Base-by-base conservation (phyloP, 2,329 filamentous ascomycete species). In the Akanthomyces uredinophilus region DNA sequence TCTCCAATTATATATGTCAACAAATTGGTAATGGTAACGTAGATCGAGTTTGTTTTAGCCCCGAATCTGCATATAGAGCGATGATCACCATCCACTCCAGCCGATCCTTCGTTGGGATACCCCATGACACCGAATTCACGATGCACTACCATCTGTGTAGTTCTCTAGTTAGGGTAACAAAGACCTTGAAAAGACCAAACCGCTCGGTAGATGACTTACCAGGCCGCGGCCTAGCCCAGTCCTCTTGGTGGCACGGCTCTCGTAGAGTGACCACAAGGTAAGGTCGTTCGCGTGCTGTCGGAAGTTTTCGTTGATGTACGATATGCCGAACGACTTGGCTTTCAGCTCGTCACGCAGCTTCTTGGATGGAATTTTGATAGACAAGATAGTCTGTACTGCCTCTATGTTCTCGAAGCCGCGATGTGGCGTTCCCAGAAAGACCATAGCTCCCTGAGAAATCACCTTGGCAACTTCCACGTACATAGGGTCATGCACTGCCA, bases 281-380 rank as follows among this genome's bases (percentile, higher is more conserved):
- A 57, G 54, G 14, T 37, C 20, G 18, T 47, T 49, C 11, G 54
- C 41, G 16, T 22, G 32, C 11, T 57, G 43, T 22, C 54, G n/a
- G n/a, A 57, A 57, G 13, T 57, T 39, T 37, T 57, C 54, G 13
- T 57, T 57, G 54, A 57, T 57, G 16, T 41, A 24, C 8, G 54
- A 37, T n/a, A 57, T 46, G n/a, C 16, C 46, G 13, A 24, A 37
- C 8, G 54, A 57, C 1, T 57, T 37, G 16, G 14, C 6, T 47
- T 57, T 57, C 3, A 57, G 16, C 18, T 57, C 54, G 10, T 57
- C 29, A 18, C 47, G 24, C 18, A 57, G 46, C 2, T 43, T 27
- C 24, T 57, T 57, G 8, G 54, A 57, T 57, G 41, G 41, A 18
- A 57, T 47, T 22, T 41, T 57, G 2, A 39, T 39, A 32, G 54